phyloP scores from a whole-genome alignment of 495 filamentous ascomycete species.

The Trichoderma parareesei region DNA sequence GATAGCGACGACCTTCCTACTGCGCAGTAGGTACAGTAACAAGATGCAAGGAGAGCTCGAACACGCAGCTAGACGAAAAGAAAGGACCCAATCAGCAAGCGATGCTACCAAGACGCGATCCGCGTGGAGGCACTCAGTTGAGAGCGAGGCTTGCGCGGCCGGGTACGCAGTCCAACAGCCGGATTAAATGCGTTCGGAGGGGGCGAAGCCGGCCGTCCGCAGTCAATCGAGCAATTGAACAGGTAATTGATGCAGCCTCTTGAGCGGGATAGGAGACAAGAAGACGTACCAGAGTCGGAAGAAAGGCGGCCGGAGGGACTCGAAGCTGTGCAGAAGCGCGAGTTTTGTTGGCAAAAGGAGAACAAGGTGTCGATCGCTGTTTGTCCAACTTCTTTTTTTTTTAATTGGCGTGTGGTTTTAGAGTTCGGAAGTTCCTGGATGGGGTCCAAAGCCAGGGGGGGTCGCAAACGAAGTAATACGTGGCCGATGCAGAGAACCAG shows the following conservation, averaged over 20 bases:
- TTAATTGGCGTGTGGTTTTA: not conserved
- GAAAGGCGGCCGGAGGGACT: not conserved
- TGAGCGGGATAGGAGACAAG: not conserved
- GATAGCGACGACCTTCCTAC: not conserved
- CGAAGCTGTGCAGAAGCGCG: not conserved
- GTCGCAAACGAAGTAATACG: not conserved
- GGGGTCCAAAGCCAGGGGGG: not conserved
- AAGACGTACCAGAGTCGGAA: not conserved
- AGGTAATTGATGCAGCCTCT: not conserved
- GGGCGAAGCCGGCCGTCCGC: not conserved
- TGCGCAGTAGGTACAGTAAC: too few relatives aligned
- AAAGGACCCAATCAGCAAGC: not conserved
- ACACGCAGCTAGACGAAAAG: not conserved
- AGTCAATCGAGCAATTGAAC: not conserved
- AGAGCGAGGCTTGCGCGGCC: not conserved
- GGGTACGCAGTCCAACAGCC: not conserved
- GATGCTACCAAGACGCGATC: too few relatives aligned
- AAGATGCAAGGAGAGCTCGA: not conserved
- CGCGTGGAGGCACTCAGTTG: too few relatives aligned
- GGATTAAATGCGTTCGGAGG: not conserved
- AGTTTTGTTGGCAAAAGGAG: not conserved
- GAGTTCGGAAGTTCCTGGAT: constrained; percentile 1
- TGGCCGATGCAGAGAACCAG: not conserved
- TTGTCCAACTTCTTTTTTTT: too few relatives aligned
- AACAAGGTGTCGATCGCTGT: not conserved